Conservation (phyloP, 208 protist species). For the Wallacemonas rigidus region DNA sequence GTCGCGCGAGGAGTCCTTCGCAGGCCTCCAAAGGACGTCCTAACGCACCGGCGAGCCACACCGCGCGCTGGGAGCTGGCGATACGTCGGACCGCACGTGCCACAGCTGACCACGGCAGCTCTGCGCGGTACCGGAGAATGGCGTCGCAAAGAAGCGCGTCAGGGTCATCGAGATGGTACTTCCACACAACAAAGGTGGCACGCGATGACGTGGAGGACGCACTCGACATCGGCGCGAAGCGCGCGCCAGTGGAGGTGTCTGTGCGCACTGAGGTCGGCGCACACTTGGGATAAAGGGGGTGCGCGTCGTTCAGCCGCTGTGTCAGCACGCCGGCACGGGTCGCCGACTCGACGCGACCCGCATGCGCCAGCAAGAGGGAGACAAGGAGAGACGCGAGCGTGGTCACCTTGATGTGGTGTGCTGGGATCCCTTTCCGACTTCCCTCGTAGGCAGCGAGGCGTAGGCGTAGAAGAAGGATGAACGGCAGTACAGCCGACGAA, state of each 20-base stretch:
- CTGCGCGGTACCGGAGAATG: slow-evolving; percentile 26
- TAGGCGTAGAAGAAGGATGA: slow-evolving; percentile 29
- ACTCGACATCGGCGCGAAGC: not conserved
- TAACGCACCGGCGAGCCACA: slow-evolving; percentile 10
- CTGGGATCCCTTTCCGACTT: not conserved
- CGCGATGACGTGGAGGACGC: not conserved
- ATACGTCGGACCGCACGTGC: not conserved
- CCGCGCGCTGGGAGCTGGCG: not conserved
- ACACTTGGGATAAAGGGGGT: not conserved
- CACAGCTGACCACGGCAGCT: slow-evolving; percentile 15
- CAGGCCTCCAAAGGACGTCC: not conserved
- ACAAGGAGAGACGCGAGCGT: slow-evolving; percentile 30
- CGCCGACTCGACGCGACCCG: slow-evolving; percentile 17
- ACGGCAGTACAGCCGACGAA: slow-evolving; percentile 20
- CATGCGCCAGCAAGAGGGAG: slow-evolving; percentile 25
- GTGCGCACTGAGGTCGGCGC: not conserved
- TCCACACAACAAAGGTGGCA: not conserved
- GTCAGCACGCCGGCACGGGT: not conserved
- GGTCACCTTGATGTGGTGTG: slow-evolving; percentile 10
- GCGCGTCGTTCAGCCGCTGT: not conserved
- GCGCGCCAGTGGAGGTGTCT: not conserved
- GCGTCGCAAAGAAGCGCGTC: slow-evolving; percentile 27
- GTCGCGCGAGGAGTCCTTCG: slow-evolving; percentile 21
- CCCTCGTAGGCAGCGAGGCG: slow-evolving; percentile 24
- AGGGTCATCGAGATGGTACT: slow-evolving; percentile 28